A percentile compares a stretch with the other conserved stretches of the same genome.
Conservation (phyloP, 495 filamentous ascomycete genomes). For the Podospora pseudoanserina region DNA sequence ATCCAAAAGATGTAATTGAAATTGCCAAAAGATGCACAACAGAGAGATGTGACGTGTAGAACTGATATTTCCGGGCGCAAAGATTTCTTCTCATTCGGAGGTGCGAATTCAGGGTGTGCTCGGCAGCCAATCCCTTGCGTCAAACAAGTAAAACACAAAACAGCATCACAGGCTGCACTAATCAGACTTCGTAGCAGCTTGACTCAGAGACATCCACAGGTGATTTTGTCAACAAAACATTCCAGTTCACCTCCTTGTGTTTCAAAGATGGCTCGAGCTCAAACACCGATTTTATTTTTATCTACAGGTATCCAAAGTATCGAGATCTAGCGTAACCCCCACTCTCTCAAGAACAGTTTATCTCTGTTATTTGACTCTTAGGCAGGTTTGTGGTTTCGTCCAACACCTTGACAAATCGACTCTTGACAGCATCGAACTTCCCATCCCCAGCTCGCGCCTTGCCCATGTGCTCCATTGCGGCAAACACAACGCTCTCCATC, state of each 20-base stretch:
- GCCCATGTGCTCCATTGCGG: conserved; percentile 51
- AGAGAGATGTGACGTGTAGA: too few relatives aligned
- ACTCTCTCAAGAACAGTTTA: background rate
- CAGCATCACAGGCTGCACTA: background rate
- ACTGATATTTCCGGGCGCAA: too few relatives aligned
- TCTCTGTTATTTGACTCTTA: conserved; percentile 27
- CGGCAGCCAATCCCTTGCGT: background rate
- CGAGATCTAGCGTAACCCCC: too few relatives aligned
- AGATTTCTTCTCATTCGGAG: background rate
- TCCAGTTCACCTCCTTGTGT: background rate
- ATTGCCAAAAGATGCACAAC: too few relatives aligned
- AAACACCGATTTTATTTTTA: background rate
- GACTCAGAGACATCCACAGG: background rate
- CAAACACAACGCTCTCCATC: conserved; percentile 59
- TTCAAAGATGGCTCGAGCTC: too few relatives aligned
- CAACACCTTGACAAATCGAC: conserved; percentile 24
- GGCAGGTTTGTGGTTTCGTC: conserved; percentile 37
- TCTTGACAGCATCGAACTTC: conserved; percentile 18
- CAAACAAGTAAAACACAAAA: background rate
- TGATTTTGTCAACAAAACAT: background rate
- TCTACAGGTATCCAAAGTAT: background rate
- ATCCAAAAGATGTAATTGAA: too few relatives aligned
- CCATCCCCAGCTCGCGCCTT: conserved; percentile 16
- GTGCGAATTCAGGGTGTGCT: background rate
- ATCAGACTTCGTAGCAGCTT: background rate